Conservation (phyloP, 495 filamentous ascomycete species). For the Aspergillus nanangensis region DNA sequence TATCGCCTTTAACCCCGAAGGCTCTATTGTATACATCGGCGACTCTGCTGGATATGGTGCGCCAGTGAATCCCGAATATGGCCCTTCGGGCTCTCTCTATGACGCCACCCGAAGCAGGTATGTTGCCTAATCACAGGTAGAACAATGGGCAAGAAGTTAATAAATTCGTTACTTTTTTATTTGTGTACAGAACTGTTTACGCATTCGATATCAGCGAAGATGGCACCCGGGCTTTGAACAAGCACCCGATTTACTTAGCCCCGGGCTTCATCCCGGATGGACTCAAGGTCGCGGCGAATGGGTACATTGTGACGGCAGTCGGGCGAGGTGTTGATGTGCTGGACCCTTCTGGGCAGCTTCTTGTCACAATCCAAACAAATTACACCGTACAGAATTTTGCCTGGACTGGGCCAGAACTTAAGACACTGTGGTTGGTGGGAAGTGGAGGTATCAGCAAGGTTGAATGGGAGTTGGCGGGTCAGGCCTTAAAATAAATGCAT, state of each 20-base stretch:
- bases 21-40: conserved; percentile 11
- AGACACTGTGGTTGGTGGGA: conserved; percentile 21
- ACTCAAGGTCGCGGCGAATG: conserved; percentile 24
- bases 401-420: conserved; percentile 21
- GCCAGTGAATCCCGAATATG: conserved; percentile 9
- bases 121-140: not conserved
- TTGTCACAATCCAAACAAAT: conserved; percentile 26
- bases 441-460: conserved; percentile 21
- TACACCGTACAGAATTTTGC: conserved; percentile 29
- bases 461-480: conserved; percentile 19
- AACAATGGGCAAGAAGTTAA: not conserved
- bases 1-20: conserved; percentile 14
- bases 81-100: conserved; percentile 7
- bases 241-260: conserved; percentile 19
- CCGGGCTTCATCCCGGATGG: conserved; percentile 22
- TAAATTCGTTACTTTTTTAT: conserved; percentile 3
- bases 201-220: conserved; percentile 23
- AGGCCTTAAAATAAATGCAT: conserved; percentile 7
- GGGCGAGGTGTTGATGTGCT: conserved; percentile 24
- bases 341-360: conserved; percentile 17
- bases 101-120: conserved; percentile 10
- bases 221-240: conserved; percentile 19
- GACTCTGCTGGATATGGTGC: conserved; percentile 8
- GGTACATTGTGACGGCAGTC: conserved; percentile 16
- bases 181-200: conserved; percentile 22